Percentiles rank a stretch among this genome's conserved stretches.
Evolutionary conservation across 2,329 filamentous ascomycete genomes (phyloP).

Genomic region (Cercospora berteroae): DNA sequence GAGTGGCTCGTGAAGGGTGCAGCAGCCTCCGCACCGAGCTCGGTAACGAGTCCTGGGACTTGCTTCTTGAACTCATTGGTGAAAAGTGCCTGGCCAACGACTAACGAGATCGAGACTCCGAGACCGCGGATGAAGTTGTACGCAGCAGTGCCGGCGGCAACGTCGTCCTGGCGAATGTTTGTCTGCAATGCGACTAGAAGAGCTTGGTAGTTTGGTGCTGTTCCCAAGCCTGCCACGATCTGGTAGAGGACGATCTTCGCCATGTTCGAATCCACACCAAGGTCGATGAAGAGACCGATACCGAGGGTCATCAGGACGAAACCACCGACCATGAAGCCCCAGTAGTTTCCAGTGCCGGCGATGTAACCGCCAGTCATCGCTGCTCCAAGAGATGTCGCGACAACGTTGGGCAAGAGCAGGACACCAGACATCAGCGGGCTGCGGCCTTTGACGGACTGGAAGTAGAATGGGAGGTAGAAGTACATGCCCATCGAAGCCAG

Average conservation of each 20-base stretch:
- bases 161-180: neutral
- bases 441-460: conserved; percentile 42
- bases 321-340: neutral
- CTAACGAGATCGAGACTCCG: neutral
- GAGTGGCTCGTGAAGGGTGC: neutral
- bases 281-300: neutral
- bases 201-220: neutral
- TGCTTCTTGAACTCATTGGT: neutral
- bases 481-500: neutral
- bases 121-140: neutral
- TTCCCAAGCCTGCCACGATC: neutral
- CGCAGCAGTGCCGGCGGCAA: neutral
- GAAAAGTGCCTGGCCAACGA: neutral
- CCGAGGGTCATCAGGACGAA: neutral
- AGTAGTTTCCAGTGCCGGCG: neutral
- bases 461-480: conserved; percentile 43
- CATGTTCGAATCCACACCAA: neutral
- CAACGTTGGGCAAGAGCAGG: conserved; percentile 36
- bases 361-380: neutral
- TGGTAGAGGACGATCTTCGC: neutral
- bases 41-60: neutral
- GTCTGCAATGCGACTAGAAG: neutral
- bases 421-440: conserved; percentile 43
- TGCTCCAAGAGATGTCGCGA: neutral
- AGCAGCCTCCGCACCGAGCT: neutral